phyloP scores from a whole-genome alignment of 106 monocot species.

The Narthecium ossifragum region DNA sequence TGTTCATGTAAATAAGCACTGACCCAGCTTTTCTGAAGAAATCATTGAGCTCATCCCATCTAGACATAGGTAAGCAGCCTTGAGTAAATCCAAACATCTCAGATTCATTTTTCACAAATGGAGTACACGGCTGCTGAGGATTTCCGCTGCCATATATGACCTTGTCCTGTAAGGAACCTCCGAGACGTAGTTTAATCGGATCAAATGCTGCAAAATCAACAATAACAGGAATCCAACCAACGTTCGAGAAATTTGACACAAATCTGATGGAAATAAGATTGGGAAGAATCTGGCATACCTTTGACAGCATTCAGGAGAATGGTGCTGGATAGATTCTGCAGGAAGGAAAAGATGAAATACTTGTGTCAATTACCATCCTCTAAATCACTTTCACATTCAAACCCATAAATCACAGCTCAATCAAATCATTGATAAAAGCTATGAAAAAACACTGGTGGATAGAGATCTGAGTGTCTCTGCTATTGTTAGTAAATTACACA shows the following conservation, averaged over 20 bases:
- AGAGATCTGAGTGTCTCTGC: too few species aligned
- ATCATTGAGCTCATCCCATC: conserved; percentile 93
- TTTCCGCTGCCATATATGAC: conserved; percentile 62
- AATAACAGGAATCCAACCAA: neutral
- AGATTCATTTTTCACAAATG: conserved; percentile 54
- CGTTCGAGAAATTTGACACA: too few species aligned
- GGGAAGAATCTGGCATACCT: conserved; percentile 46
- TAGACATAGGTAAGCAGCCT: conserved; percentile 70
- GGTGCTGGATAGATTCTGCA: conserved; percentile 79
- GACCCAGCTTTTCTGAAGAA: conserved; percentile 76
- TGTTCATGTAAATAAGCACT: neutral
- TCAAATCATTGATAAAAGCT: too few species aligned
- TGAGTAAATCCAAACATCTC: conserved; percentile 72
- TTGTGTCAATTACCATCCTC: conserved; percentile 37
- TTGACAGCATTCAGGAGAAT: conserved; percentile 85
- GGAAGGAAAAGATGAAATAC: conserved; percentile 43
- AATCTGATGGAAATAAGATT: too few species aligned
- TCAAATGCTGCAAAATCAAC: conserved; percentile 59
- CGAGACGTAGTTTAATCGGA: conserved; percentile 75
- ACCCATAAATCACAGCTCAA: too few species aligned
- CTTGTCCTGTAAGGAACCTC: conserved; percentile 86
- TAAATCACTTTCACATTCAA: conserved; percentile 1
- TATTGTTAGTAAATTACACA: too few species aligned
- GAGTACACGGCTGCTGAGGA: conserved; percentile 28
- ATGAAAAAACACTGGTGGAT: too few species aligned